A percentile compares a stretch with the other conserved stretches of the same genome.
phyloP scores from a whole-genome alignment of 1,284 basidiomycete species.

The Mycena citricolor region DNA sequence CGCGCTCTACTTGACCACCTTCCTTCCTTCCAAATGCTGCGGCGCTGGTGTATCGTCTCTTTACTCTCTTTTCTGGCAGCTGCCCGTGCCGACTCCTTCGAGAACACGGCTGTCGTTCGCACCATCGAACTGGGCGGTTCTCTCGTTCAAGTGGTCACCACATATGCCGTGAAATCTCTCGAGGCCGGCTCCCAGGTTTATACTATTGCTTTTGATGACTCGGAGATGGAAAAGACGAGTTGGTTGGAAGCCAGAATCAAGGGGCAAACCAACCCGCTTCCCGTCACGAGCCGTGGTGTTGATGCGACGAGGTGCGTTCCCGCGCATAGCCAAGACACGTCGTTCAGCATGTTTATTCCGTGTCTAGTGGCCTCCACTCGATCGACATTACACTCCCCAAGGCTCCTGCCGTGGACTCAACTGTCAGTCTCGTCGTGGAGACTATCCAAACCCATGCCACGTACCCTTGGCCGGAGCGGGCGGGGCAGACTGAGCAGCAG shows the following conservation, averaged over 20 bases:
- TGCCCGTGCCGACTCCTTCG: constrained; percentile 48
- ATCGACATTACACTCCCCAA: constrained; percentile 47
- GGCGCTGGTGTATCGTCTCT: constrained; percentile 28
- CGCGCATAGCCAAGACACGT: too few species aligned
- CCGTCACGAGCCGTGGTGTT: constrained; percentile 50
- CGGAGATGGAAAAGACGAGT: constrained; percentile 67
- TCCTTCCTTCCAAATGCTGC: constrained; percentile 35
- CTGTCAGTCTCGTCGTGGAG: constrained; percentile 74
- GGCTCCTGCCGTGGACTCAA: constrained; percentile 44
- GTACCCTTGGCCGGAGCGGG: constrained; percentile 71
- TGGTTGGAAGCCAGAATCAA: constrained; percentile 81
- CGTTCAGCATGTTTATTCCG: constrained; percentile 2
- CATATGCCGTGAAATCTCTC: constrained; percentile 79
- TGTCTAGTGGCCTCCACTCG: constrained; percentile 40
- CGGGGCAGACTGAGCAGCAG: constrained; percentile 80
- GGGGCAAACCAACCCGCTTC: constrained; percentile 61
- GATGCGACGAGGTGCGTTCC: constrained; percentile 50
- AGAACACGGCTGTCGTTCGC: constrained; percentile 86
- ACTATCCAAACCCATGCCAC: constrained; percentile 76
- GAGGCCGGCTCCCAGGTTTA: constrained; percentile 63
- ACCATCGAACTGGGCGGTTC: constrained; percentile 87
- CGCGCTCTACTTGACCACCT: constrained; percentile 3
- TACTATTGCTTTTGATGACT: constrained; percentile 65
- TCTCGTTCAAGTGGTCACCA: constrained; percentile 82
- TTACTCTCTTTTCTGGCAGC: constrained; percentile 33